phyloP scores from a whole-genome alignment of 163 green algal species.

The Picocystis sp. region DNA sequence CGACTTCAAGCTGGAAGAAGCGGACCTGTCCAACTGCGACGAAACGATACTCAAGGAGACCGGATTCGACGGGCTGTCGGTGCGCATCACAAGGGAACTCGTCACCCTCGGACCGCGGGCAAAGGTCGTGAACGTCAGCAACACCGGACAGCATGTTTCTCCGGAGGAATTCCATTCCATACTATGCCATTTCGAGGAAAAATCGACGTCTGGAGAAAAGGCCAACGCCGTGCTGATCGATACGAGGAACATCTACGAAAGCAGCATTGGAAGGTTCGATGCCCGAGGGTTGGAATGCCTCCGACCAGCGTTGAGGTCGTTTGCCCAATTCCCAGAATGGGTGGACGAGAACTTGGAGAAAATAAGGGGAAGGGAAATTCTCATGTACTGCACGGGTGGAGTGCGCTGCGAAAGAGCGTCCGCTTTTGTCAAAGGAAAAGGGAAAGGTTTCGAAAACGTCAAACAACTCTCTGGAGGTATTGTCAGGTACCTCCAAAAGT shows the following conservation, averaged over 20 bases:
- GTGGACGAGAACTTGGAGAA: constrained; percentile 24
- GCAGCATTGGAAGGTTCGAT: constrained; percentile 41
- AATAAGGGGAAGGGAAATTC: constrained; percentile 12
- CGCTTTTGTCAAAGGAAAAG: constrained; percentile 38
- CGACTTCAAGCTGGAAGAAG: constrained; percentile 39
- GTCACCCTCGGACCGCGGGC: constrained; percentile 25
- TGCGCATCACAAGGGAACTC: constrained; percentile 29
- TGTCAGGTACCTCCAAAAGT: constrained; percentile 57
- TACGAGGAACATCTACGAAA: constrained; percentile 55
- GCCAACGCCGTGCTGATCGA: constrained; percentile 45
- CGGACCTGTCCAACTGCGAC: constrained; percentile 4
- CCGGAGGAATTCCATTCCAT: constrained; percentile 35
- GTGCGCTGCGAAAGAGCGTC: constrained; percentile 61
- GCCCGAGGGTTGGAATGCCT: constrained; percentile 23
- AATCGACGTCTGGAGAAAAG: background rate
- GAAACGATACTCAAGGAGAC: constrained; percentile 20
- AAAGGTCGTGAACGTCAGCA: background rate
- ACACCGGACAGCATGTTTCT: constrained; percentile 20
- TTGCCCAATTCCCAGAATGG: constrained; percentile 51
- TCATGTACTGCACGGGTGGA: constrained; percentile 47
- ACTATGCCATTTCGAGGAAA: constrained; percentile 9
- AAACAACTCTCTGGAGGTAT: constrained; percentile 58
- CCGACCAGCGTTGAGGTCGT: constrained; percentile 37
- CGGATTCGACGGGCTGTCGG: constrained; percentile 21
- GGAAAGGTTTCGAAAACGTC: constrained; percentile 32